phyloP scores from a whole-genome alignment of 2,329 filamentous ascomycete species.

The Teratosphaeria gauchensis region DNA sequence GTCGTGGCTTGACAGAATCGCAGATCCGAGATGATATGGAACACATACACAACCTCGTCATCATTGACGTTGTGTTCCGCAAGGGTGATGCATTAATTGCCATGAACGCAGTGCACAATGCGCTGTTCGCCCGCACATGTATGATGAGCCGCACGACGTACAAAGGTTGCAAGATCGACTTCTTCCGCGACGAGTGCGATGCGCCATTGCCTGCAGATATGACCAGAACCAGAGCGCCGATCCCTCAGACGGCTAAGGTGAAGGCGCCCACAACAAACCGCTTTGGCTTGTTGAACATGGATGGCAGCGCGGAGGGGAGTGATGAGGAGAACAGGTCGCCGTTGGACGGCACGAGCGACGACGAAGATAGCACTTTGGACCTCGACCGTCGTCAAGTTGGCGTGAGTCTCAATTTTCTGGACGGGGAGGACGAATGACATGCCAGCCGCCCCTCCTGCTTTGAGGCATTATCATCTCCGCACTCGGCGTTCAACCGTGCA shows the following conservation, averaged over 20 bases:
- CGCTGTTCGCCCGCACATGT: conserved; percentile 65
- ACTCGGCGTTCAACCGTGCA: background rate
- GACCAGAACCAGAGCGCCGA: conserved; percentile 18
- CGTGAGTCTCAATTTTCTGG: conserved; percentile 16
- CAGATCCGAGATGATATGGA: conserved; percentile 63
- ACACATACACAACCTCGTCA: conserved; percentile 69
- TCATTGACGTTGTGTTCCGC: conserved; percentile 55
- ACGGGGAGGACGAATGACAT: background rate
- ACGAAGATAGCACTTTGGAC: conserved; percentile 5
- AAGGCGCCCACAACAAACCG: conserved; percentile 45
- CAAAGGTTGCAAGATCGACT: conserved; percentile 61
- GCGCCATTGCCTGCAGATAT: conserved; percentile 38
- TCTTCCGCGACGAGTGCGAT: conserved; percentile 63
- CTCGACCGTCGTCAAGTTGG: conserved; percentile 7
- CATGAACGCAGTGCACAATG: conserved; percentile 68
- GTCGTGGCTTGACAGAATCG: conserved; percentile 48
- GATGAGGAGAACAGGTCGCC: conserved; percentile 15
- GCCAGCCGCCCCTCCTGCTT: background rate
- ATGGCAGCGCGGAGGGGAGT: conserved; percentile 24
- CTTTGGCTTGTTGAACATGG: conserved; percentile 50
- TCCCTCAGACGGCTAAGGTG: conserved; percentile 23
- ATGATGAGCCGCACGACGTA: conserved; percentile 62
- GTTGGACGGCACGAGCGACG: conserved; percentile 7
- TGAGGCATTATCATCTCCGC: background rate
- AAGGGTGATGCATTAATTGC: conserved; percentile 56